Evolutionary conservation across 163 green algal genomes (phyloP).

Genomic region (Chlamydomonas reinhardtii): DNA sequence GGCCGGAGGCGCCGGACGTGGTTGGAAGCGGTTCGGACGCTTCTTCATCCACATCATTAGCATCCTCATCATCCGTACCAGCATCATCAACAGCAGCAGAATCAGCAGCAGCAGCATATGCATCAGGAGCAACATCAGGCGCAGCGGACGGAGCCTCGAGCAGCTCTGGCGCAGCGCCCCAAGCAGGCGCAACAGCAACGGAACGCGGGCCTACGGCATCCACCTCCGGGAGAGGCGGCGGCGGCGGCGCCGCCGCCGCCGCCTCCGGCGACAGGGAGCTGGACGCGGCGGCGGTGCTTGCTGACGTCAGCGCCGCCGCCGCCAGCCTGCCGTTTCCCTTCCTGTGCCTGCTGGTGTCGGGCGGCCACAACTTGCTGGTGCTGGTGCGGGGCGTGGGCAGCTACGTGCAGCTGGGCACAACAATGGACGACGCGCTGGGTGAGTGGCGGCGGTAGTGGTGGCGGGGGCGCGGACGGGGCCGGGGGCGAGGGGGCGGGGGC

Average conservation of each 20-base stretch:
- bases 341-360: slow-evolving; percentile 95
- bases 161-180: background rate
- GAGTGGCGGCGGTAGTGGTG: slow-evolving; percentile 20
- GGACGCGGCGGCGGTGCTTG: slow-evolving; percentile 16
- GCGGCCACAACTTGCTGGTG: slow-evolving; percentile 96
- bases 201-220: no score
- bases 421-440: slow-evolving; percentile 95
- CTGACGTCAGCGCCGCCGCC: background rate
- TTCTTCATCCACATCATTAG: background rate
- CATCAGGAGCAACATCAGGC: background rate
- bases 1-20: background rate
- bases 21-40: background rate
- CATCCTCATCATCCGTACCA: background rate
- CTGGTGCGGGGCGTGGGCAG: slow-evolving; percentile 87
- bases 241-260: no score
- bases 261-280: background rate
- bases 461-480: no score
- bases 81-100: background rate
- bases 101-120: background rate
- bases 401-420: slow-evolving; percentile 93
- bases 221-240: no score
- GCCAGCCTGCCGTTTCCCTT: slow-evolving; percentile 90
- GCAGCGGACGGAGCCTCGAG: background rate
- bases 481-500: no score
- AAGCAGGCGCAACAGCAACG: no score